These are phyloP conservation scores for Saitozyma podzolica DNA, from an alignment of 768 basidiomycete species.

Conservation along the genomic window DNA sequence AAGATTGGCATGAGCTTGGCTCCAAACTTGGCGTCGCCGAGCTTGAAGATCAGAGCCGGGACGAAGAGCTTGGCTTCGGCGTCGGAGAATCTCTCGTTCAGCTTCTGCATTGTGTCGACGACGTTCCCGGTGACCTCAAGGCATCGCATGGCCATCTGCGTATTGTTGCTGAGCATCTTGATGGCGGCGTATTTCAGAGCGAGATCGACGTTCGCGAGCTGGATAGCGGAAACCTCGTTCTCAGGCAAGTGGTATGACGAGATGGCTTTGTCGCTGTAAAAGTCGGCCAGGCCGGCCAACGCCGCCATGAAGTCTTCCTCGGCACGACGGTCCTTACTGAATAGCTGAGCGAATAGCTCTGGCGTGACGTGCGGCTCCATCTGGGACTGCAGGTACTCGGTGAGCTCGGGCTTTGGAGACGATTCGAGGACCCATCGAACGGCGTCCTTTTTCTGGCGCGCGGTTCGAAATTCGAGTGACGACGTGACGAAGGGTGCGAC, in stretches of 20 bases:
- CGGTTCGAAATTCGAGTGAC: slow-evolving; percentile 63
- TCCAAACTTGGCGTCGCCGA: slow-evolving; percentile 84
- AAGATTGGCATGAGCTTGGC: slow-evolving; percentile 63
- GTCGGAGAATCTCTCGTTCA: slow-evolving; percentile 76
- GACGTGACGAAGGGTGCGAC: slow-evolving; percentile 58
- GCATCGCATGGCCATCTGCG: slow-evolving; percentile 82
- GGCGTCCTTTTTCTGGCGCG: slow-evolving; percentile 69
- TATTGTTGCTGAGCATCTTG: slow-evolving; percentile 84
- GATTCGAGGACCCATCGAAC: slow-evolving; percentile 82
- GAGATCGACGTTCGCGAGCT: slow-evolving; percentile 85
- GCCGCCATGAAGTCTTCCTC: slow-evolving; percentile 89
- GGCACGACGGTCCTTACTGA: slow-evolving; percentile 93
- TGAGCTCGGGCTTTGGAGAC: slow-evolving; percentile 79
- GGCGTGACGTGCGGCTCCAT: slow-evolving; percentile 83
- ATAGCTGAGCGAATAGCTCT: slow-evolving; percentile 72
- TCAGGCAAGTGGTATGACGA: slow-evolving; percentile 56
- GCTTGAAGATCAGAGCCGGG: slow-evolving; percentile 86
- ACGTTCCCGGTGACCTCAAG: slow-evolving; percentile 81
- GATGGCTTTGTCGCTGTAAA: slow-evolving; percentile 65
- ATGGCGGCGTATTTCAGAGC: slow-evolving; percentile 91
- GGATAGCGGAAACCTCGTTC: slow-evolving; percentile 63
- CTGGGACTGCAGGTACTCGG: slow-evolving; percentile 80
- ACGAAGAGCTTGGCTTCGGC: slow-evolving; percentile 83
- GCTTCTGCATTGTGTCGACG: slow-evolving; percentile 66
- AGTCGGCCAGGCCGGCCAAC: slow-evolving; percentile 70